Evolutionary conservation across 164 flowering plant species (phyloP).

Genomic region (Euptelea pleiosperma): DNA sequence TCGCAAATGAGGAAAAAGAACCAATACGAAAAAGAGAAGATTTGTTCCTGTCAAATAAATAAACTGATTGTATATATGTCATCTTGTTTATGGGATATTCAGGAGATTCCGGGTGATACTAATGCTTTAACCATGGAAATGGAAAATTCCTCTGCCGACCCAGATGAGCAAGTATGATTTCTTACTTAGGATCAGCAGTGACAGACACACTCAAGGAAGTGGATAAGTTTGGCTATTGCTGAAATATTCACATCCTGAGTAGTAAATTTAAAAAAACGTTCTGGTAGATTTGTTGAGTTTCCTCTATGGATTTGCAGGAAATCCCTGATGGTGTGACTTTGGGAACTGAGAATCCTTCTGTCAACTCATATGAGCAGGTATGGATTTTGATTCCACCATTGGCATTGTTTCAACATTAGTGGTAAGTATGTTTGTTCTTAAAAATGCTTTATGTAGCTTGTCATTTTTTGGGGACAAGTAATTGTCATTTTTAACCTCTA

Average conservation of each 20-base stretch:
- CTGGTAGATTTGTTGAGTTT: too few species aligned
- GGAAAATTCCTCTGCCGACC: conserved; percentile 30
- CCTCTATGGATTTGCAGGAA: conserved; percentile 33
- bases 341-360: conserved; percentile 21
- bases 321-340: conserved; percentile 16
- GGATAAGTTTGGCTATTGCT: not conserved
- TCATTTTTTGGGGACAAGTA: too few species aligned
- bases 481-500: not conserved
- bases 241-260: too few species aligned
- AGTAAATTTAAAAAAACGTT: too few species aligned
- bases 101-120: conserved; percentile 41
- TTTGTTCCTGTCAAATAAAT: not conserved
- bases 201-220: not conserved
- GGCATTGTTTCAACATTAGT: not conserved
- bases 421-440: not conserved
- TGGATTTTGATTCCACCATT: conserved; percentile 4
- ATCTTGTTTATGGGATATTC: conserved; percentile 17
- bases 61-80: conserved; percentile 1
- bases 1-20: not conserved
- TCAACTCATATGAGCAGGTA: conserved; percentile 32
- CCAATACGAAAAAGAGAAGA: not conserved
- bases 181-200: conserved; percentile 2
- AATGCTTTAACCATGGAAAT: conserved; percentile 39
- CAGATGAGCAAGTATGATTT: conserved; percentile 39
- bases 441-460: not conserved